Evolutionary conservation across 148 eudicot genomes (phyloP).

Genomic region (Dianthus caryophyllus): DNA sequence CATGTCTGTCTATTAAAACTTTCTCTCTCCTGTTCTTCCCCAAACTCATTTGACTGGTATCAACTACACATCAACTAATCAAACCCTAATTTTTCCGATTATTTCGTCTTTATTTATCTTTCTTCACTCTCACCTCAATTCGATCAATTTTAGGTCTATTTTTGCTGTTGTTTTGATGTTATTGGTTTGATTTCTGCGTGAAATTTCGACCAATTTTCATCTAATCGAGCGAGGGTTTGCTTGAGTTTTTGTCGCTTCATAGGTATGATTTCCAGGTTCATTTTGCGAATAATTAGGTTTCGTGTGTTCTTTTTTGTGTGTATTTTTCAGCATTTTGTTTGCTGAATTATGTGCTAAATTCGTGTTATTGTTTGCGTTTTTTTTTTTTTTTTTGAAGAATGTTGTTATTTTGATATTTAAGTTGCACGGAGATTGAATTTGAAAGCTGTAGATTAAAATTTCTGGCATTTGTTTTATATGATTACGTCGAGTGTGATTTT

Average conservation of each 20-base stretch:
- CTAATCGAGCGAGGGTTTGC: background rate
- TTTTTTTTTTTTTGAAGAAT: background rate
- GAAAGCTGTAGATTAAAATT: background rate
- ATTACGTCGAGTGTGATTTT: background rate
- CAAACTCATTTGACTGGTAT: background rate
- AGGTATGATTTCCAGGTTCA: background rate
- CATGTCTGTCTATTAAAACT: background rate
- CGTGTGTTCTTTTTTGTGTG: background rate
- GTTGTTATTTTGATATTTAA: background rate
- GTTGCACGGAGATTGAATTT: background rate
- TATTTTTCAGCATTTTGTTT: background rate
- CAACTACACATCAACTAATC: background rate
- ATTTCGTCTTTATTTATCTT: too few species aligned
- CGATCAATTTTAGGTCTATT: too few species aligned
- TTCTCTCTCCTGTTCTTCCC: background rate
- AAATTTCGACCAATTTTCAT: background rate
- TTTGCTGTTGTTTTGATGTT: background rate
- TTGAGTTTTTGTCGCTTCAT: background rate
- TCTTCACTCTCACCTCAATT: too few species aligned
- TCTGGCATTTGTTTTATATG: background rate
- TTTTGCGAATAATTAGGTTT: background rate
- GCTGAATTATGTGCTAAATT: background rate
- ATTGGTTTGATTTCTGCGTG: background rate
- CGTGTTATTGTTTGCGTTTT: background rate
- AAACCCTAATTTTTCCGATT: conserved; percentile 8